Base-by-base conservation (phyloP, 441 rosid genomes). In the Pelargonium citronellum region DNA sequence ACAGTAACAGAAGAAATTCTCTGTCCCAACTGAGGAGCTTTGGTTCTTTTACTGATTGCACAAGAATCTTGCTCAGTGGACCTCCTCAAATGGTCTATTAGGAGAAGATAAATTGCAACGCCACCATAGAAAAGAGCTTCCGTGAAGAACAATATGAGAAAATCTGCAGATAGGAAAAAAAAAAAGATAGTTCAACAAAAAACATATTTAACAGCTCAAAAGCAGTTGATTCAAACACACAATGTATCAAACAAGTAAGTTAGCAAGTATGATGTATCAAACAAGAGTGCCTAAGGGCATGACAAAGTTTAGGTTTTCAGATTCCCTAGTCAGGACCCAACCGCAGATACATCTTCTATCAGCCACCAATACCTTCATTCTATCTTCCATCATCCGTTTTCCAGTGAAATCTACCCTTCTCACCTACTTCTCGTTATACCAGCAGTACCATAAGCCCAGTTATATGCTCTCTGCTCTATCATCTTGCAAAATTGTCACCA, bases 61-160 rank as follows among this genome's bases (percentile, higher is more conserved):
- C 69, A 58, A 27, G 78, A 64, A 67, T 71, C 75, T 22, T 73
- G 69, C 17, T 73, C 74, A 15, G 74, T 20, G 17, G 96, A 75
- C 81, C 84, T 88, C 78, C 88, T 85, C 55, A 83, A 72, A 63
- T 62, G 79, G 84, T 92, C 87, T 64, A 87, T 80, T 66, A 95
- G 78, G 77, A 89, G 64, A 77, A 92, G 89, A 74, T 89, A 95
- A 68, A 83, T 69, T 17, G 86, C 94, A 64, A 91, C 87, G 46
- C 96, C 98, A 24, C 91, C 79, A 80, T 89, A 95, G 90, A 95
- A 95, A 70, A 91, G 88, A 76, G 97, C 99, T 78, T 92, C 97
- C 0, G 94, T 92, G 80, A 92, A 95, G 96, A 95, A 92, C 79
- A 95, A 69, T 80, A 95, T 89, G 73, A 95, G 90, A 77, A 95